A percentile compares a stretch with the other conserved stretches of the same genome.
These are phyloP conservation scores for Xylariaceae sp. DNA, from an alignment of 2,329 filamentous ascomycete species.

Conservation along the genomic window DNA sequence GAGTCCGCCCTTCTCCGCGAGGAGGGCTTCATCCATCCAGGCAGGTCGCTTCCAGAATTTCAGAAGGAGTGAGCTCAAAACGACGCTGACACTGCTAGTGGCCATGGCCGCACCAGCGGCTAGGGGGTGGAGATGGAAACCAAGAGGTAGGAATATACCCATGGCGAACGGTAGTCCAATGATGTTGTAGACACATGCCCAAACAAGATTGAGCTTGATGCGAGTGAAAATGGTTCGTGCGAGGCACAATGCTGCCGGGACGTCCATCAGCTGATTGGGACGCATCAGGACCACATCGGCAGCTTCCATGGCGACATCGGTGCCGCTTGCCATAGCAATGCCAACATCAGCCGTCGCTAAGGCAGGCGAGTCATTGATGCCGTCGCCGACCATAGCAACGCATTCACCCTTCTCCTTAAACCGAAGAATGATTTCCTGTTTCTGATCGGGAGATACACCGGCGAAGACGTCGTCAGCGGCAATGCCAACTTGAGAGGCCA, in stretches of 20 bases:
- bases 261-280: conserved; percentile 87
- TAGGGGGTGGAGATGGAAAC: conserved; percentile 88
- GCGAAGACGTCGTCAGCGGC: conserved; percentile 77
- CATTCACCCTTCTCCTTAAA: conserved; percentile 77
- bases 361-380: conserved; percentile 97
- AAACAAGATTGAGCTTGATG: conserved; percentile 91
- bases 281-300: conserved; percentile 97
- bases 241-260: conserved; percentile 85
- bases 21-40: conserved; percentile 81
- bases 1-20: conserved; percentile 63
- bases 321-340: conserved; percentile 90
- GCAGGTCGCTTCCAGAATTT: conserved; percentile 84
- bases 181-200: conserved; percentile 93
- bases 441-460: conserved; percentile 89
- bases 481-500: conserved; percentile 85
- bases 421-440: conserved; percentile 81
- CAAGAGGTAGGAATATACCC: conserved; percentile 92
- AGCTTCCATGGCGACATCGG: conserved; percentile 97
- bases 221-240: conserved; percentile 85
- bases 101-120: conserved; percentile 96
- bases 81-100: conserved; percentile 86
- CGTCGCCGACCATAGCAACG: conserved; percentile 97
- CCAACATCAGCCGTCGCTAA: conserved; percentile 91
- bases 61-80: conserved; percentile 80
- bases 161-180: conserved; percentile 94